A percentile compares a stretch with the other conserved stretches of the same genome.
phyloP scores from a whole-genome alignment of 2,329 filamentous ascomycete species.

The Stylonectria norvegica region DNA sequence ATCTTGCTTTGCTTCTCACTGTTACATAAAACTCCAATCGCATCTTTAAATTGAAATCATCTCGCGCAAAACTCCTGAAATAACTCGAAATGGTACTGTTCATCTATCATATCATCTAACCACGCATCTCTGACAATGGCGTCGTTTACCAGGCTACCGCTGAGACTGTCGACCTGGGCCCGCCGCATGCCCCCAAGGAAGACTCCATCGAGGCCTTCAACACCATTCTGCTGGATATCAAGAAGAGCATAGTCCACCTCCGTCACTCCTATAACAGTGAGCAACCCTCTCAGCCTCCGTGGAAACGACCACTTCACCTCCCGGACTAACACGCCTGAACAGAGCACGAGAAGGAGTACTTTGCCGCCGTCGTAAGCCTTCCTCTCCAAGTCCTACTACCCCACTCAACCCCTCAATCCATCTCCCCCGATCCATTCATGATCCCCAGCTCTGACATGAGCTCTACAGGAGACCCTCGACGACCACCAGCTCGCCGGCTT shows the following conservation, averaged over 20 bases:
- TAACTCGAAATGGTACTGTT: too few species aligned
- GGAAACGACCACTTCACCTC: too few species aligned
- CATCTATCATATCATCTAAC: too few species aligned
- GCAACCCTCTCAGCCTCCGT: slow-evolving; percentile 3
- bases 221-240: slow-evolving; percentile 49
- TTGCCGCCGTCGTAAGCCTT: slow-evolving; percentile 45
- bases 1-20: too few species aligned
- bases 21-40: too few species aligned
- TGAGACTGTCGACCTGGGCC: slow-evolving; percentile 51
- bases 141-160: slow-evolving; percentile 51
- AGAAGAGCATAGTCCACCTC: slow-evolving; percentile 47
- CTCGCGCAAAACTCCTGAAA: too few species aligned
- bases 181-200: slow-evolving; percentile 45
- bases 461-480: slow-evolving; percentile 19
- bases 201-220: slow-evolving; percentile 50
- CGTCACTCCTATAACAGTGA: slow-evolving; percentile 46
- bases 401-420: background rate
- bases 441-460: too few species aligned
- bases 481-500: slow-evolving; percentile 89
- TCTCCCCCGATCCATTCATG: background rate
- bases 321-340: slow-evolving; percentile 1
- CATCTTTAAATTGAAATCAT: too few species aligned
- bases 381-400: background rate
- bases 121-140: too few species aligned
- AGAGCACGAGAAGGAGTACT: slow-evolving; percentile 56